These are phyloP conservation scores for Lentinula raphanica DNA, from an alignment of 768 basidiomycete genomes.

Conservation along the genomic window DNA sequence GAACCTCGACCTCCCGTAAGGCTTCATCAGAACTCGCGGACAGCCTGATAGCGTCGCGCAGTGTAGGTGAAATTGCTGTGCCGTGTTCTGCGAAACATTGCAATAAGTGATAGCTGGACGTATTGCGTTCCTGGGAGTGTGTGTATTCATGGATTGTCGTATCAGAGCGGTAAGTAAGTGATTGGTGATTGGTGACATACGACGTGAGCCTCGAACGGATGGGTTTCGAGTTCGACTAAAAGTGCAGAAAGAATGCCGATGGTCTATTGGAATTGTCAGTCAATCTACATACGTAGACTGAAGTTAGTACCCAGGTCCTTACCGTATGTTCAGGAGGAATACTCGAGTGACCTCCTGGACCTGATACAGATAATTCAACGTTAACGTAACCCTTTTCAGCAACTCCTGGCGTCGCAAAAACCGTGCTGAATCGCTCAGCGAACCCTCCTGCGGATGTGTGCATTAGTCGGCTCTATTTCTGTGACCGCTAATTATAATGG, in stretches of 20 bases:
- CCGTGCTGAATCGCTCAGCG: constrained; percentile 41
- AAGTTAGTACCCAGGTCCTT: constrained; percentile 35
- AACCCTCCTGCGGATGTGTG: constrained; percentile 38
- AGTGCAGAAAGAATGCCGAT: constrained; percentile 78
- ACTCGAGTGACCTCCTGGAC: constrained; percentile 82
- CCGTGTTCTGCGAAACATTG: constrained; percentile 66
- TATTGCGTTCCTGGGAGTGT: constrained; percentile 39
- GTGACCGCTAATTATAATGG: too few relatives aligned
- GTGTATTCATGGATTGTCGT: not conserved
- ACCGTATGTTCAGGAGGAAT: constrained; percentile 74
- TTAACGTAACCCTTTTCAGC: constrained; percentile 65
- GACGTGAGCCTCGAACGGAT: constrained; percentile 52
- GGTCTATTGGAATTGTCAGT: constrained; percentile 35
- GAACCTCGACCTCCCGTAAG: constrained; percentile 46
- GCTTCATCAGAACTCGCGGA: constrained; percentile 46
- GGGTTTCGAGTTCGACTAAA: constrained; percentile 61
- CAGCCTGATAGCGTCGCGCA: constrained; percentile 43
- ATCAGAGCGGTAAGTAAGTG: not conserved
- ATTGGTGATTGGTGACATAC: constrained; percentile 27
- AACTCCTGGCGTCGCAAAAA: constrained; percentile 58
- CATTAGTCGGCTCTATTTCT: too few relatives aligned
- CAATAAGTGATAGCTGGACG: constrained; percentile 54
- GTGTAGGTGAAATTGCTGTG: constrained; percentile 41
- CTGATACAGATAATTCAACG: constrained; percentile 56
- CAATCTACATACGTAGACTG: not conserved